These are phyloP conservation scores for Beta vulgaris DNA, from an alignment of 148 eudicot genomes.

Conservation along the genomic window DNA sequence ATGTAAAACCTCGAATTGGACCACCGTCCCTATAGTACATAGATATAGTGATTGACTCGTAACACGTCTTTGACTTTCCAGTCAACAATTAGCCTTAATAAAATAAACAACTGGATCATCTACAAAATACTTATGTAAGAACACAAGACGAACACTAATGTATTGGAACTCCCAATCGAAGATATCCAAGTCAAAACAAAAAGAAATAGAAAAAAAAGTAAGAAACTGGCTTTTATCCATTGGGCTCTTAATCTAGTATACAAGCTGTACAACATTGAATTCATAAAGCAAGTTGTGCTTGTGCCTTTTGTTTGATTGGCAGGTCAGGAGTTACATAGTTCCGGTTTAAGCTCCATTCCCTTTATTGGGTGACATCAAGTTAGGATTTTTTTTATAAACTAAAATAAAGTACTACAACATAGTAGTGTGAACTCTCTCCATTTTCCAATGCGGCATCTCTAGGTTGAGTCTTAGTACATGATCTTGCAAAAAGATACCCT, in stretches of 20 bases:
- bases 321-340: constrained; percentile 19
- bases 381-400: neutral
- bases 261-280: neutral
- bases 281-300: constrained; percentile 12
- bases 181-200: neutral
- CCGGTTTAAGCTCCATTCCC: constrained; percentile 2
- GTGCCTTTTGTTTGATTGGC: no score
- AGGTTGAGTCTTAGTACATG: constrained; percentile 9
- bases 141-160: neutral
- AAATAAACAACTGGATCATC: neutral
- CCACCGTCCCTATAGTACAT: no score
- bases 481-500: constrained; percentile 23
- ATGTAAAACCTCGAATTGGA: no score
- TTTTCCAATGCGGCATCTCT: constrained; percentile 14
- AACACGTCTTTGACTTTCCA: constrained; percentile 7
- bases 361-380: neutral
- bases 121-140: neutral
- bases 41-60: neutral
- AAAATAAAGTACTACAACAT: neutral
- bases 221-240: neutral
- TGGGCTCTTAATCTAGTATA: neutral
- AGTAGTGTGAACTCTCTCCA: neutral
- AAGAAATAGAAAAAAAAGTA: neutral
- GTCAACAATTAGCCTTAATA: neutral
- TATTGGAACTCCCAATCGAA: no score